Conservation (phyloP, 495 filamentous ascomycete species). For the Aspergillus avenaceus region DNA sequence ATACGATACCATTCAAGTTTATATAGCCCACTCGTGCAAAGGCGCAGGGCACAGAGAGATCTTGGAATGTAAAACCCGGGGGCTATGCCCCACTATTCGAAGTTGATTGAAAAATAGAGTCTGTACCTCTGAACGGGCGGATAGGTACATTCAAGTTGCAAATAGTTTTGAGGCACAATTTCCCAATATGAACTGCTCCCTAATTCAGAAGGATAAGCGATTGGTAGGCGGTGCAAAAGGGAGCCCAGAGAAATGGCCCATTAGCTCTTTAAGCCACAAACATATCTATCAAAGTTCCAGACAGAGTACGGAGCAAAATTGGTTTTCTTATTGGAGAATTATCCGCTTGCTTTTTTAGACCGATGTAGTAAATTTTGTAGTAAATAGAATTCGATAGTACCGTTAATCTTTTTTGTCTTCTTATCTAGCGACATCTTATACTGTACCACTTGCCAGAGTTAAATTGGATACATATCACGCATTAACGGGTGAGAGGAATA, state of each 20-base stretch:
- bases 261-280: background rate
- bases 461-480: too few species aligned
- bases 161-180: too few species aligned
- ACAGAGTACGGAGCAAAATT: background rate
- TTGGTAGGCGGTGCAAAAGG: too few species aligned
- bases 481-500: too few species aligned
- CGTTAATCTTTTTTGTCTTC: too few species aligned
- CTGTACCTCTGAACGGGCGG: background rate
- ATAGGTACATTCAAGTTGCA: too few species aligned
- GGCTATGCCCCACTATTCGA: background rate
- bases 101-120: background rate
- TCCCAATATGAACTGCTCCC: too few species aligned
- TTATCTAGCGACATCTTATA: too few species aligned
- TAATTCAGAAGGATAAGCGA: too few species aligned
- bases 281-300: background rate
- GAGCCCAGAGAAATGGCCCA: background rate
- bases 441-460: too few species aligned
- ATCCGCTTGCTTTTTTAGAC: background rate
- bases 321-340: background rate
- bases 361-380: background rate
- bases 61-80: background rate
- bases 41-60: background rate
- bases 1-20: too few species aligned
- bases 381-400: too few species aligned
- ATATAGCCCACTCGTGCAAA: background rate